Percentiles rank a stretch among this genome's conserved stretches.
Conservation (phyloP, 108 stramenopile genomes). For the Stephanodiscus minutulus region DNA sequence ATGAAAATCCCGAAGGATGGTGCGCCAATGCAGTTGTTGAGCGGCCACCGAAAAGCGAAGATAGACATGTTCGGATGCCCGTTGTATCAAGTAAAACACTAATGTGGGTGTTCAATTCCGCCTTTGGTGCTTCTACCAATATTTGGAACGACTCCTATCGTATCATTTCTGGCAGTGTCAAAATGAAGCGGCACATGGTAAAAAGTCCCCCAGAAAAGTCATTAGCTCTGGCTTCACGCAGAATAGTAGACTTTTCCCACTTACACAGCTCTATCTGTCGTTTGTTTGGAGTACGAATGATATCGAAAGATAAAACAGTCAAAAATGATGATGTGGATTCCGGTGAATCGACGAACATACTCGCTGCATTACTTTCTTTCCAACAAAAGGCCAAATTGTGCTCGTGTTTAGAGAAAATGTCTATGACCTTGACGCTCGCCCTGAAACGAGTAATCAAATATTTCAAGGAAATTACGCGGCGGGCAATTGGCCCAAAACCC, state of each 20-base stretch:
- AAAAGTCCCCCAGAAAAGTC: background rate
- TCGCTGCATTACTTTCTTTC: conserved; percentile 22
- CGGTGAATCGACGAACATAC: background rate
- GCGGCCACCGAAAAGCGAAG: background rate
- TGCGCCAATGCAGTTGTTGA: background rate
- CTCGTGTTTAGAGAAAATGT: conserved; percentile 27
- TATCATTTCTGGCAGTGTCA: background rate
- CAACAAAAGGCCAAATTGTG: conserved; percentile 31
- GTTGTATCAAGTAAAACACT: conserved; percentile 11
- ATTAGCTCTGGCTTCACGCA: conserved; percentile 3
- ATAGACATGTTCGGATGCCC: conserved; percentile 6
- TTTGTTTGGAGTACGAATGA: conserved; percentile 10
- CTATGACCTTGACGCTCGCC: conserved; percentile 14
- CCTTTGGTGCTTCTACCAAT: conserved; percentile 14
- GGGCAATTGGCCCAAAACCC: background rate
- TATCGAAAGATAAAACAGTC: background rate
- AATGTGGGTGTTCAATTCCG: conserved; percentile 19
- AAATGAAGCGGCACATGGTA: background rate
- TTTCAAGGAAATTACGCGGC: conserved; percentile 1
- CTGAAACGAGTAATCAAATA: conserved; percentile 26
- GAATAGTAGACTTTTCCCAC: conserved; percentile 6
- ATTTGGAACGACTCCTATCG: conserved; percentile 38
- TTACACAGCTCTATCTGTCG: conserved; percentile 13
- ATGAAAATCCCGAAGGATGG: background rate
- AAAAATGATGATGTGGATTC: background rate